Evolutionary conservation across 257 asterid genomes (phyloP), one percentile per base, ranked within the genome.

Genomic region (Jaltomata sinuosa): DNA sequence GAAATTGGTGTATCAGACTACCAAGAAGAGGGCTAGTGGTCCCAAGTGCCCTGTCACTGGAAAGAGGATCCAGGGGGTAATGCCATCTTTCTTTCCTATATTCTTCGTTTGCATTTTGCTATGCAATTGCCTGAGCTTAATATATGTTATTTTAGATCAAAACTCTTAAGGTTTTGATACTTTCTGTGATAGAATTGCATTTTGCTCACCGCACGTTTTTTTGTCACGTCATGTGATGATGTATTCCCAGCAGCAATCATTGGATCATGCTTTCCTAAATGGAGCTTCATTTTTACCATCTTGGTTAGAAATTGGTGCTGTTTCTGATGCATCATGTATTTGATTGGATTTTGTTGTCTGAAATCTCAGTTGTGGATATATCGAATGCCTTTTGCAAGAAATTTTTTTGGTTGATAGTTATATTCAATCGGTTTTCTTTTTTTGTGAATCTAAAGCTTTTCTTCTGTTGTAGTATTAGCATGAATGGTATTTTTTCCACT

Each of bases 21-120:
- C 62, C 3, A 77, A 77, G 81, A 83, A 83, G 85, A 52, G 85
- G 72, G 85, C 85, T 67, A 83, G 68, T 71, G 85, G 85, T 40
- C 85, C 85, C 2, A 83, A 83, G 81, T 83, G 85, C 45, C 85
- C 85, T 31, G 85, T 83, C 49, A 83, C 85, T 83, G 85, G 85
- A 50, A 83, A 83, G 82, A 83, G 82, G 79, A 83, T 83, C 53
- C 85, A 83, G 57, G 81, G 81, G 81, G 81, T 76, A 76, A 76
- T 47, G 42, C 2, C 15, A 1, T 76, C 5, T 49, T 16, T 2
- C 31, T 31, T 53, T 80, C 32, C 0, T 8, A 21, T 40, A 3
- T 5, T n/a, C 53, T 18, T 76, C 6, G 21, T 59, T 19, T 6
- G 83, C 49, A 49, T 3, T 3, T 50, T n/a, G 55, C 5, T 7